Evolutionary conservation across 2,329 filamentous ascomycete species (phyloP).

Genomic region (Eutypa lata): DNA sequence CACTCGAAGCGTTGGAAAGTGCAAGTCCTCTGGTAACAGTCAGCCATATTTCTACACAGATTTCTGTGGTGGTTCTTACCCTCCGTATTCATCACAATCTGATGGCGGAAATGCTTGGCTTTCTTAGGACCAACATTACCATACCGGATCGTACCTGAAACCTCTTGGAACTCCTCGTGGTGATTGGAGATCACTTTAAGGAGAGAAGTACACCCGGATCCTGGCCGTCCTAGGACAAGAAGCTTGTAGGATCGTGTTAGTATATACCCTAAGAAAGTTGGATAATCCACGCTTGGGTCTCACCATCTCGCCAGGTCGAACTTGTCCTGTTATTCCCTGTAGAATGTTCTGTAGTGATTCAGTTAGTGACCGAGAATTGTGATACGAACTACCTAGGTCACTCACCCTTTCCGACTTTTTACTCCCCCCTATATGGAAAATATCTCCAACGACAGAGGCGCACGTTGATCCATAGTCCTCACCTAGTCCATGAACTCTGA

Average conservation of each 20-base stretch:
- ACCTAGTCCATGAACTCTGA: slow-evolving; percentile 32
- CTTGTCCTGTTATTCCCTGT: slow-evolving; percentile 35
- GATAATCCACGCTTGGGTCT: too few species aligned
- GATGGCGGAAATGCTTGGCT: slow-evolving; percentile 22
- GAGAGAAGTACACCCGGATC: slow-evolving; percentile 29
- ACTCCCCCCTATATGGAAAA: slow-evolving; percentile 16
- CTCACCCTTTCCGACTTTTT: slow-evolving; percentile 26
- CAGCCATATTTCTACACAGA: not conserved
- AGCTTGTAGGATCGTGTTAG: slow-evolving; percentile 14
- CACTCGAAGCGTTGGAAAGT: slow-evolving; percentile 68
- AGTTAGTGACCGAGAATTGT: not conserved
- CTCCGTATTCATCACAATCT: slow-evolving; percentile 32
- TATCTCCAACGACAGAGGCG: slow-evolving; percentile 27
- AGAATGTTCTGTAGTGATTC: slow-evolving; percentile 32
- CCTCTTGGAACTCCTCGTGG: slow-evolving; percentile 23
- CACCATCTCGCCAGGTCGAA: slow-evolving; percentile 41
- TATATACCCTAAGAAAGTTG: too few species aligned
- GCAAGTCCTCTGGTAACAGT: slow-evolving; percentile 47
- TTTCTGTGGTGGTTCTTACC: slow-evolving; percentile 7
- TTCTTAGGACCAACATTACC: slow-evolving; percentile 22
- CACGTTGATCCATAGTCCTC: slow-evolving; percentile 32
- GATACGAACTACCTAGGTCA: too few species aligned
- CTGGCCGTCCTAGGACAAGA: slow-evolving; percentile 30
- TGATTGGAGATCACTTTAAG: slow-evolving; percentile 29
- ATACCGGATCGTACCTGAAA: slow-evolving; percentile 23